A percentile compares a stretch with the other conserved stretches of the same genome.
Conservation (phyloP, 148 eudicot genomes). For the Oxyria digyna region DNA sequence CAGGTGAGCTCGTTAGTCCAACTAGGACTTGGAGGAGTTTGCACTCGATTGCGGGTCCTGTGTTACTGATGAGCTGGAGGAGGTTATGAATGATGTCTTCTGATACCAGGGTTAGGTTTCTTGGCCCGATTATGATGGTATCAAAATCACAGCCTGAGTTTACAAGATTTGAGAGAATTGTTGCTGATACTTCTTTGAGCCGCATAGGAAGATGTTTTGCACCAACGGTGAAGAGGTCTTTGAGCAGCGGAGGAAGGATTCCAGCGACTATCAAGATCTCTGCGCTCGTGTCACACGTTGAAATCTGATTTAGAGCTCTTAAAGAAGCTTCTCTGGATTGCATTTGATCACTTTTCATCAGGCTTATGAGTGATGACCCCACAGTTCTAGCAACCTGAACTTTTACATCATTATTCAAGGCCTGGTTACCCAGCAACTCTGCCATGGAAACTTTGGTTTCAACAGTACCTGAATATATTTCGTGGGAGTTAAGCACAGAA, state of each 20-base stretch:
- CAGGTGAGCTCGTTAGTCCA: conserved; percentile 61
- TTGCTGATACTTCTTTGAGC: conserved; percentile 79
- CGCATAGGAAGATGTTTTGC: conserved; percentile 52
- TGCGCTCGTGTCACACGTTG: conserved; percentile 64
- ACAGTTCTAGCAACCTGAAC: conserved; percentile 55
- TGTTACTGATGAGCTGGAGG: conserved; percentile 76
- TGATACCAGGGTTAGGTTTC: conserved; percentile 58
- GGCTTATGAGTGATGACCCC: conserved; percentile 57
- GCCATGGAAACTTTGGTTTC: conserved; percentile 85
- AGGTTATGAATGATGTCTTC: conserved; percentile 55
- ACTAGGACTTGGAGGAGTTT: conserved; percentile 86
- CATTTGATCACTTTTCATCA: conserved; percentile 48
- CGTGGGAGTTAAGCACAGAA: background rate
- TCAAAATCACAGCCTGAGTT: conserved; percentile 62
- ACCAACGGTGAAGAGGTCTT: conserved; percentile 58
- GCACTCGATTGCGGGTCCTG: conserved; percentile 84
- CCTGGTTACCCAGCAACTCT: conserved; percentile 70
- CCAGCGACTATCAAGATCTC: conserved; percentile 66
- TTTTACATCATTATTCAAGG: conserved; percentile 72
- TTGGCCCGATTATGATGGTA: conserved; percentile 55
- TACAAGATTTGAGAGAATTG: conserved; percentile 68
- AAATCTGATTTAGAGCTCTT: conserved; percentile 75
- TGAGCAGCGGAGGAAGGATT: conserved; percentile 73
- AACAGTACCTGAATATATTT: conserved; percentile 45
- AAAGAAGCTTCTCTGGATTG: conserved; percentile 65